These are phyloP conservation scores for Pythium dissimile DNA, from an alignment of 352 stramenopile species.

Conservation along the genomic window DNA sequence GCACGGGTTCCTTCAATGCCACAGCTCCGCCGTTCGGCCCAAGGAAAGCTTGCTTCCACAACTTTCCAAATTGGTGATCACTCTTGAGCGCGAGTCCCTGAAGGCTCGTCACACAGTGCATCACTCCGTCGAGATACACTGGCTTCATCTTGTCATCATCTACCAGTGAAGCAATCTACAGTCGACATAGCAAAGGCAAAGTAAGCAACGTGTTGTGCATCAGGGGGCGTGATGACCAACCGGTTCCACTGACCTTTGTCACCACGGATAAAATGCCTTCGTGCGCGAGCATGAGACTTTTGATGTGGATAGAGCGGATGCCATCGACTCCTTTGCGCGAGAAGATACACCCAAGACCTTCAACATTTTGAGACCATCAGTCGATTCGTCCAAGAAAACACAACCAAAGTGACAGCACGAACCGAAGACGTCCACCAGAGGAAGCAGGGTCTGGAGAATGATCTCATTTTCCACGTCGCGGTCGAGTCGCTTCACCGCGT, in stretches of 20 bases:
- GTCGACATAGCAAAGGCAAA: not conserved
- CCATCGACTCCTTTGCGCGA: conserved; percentile 43
- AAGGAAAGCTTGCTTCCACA: conserved; percentile 45
- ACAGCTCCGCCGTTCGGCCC: not conserved
- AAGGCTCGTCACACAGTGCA: conserved; percentile 43
- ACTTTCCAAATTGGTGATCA: conserved; percentile 34
- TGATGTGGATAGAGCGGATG: conserved; percentile 41
- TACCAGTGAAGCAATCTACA: conserved; percentile 25
- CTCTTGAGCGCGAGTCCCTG: conserved; percentile 49
- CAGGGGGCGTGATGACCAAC: too few relatives aligned
- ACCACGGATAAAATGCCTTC: conserved; percentile 41
- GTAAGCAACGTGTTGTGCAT: not conserved
- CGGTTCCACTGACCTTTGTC: conserved; percentile 36
- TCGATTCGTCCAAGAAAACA: not conserved
- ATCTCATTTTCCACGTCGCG: conserved; percentile 15
- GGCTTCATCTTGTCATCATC: conserved; percentile 31
- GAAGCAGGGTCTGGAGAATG: conserved; percentile 13
- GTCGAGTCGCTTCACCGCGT: conserved; percentile 7
- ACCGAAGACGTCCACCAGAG: conserved; percentile 13
- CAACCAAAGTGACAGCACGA: not conserved
- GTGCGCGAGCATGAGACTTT: conserved; percentile 46
- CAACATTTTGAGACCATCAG: not conserved
- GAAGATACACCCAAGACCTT: conserved; percentile 49
- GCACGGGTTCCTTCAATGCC: conserved; percentile 28
- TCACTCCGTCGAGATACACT: conserved; percentile 51